These are phyloP conservation scores for Epichloe hybrida DNA, from an alignment of 2,329 filamentous ascomycete species.

Conservation along the genomic window DNA sequence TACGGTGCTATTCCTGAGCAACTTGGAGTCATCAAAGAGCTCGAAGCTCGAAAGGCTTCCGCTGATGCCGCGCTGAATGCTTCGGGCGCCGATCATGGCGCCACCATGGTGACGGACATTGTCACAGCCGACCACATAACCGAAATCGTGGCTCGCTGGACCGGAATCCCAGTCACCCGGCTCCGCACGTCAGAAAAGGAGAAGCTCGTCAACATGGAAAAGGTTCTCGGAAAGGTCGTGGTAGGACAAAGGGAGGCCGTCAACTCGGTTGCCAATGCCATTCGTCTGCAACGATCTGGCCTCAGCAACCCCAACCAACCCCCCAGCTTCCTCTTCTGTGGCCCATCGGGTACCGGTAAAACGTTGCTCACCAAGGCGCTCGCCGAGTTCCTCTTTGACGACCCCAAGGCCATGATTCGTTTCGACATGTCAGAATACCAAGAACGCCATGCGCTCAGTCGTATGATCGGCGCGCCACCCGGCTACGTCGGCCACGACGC, in stretches of 20 bases:
- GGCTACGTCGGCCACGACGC: slow-evolving; percentile 96
- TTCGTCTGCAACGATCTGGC: slow-evolving; percentile 86
- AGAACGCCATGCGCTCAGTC: slow-evolving; percentile 84
- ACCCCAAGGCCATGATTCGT: slow-evolving; percentile 92
- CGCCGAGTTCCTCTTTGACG: slow-evolving; percentile 96
- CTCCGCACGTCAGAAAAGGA: slow-evolving; percentile 95
- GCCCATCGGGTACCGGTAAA: slow-evolving; percentile 96
- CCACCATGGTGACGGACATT: slow-evolving; percentile 76
- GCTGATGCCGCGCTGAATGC: slow-evolving; percentile 59
- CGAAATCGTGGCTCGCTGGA: slow-evolving; percentile 93
- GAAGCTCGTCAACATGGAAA: slow-evolving; percentile 96
- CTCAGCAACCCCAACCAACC: slow-evolving; percentile 93
- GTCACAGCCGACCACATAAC: slow-evolving; percentile 98
- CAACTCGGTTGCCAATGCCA: slow-evolving; percentile 84
- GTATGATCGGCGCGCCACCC: slow-evolving; percentile 98
- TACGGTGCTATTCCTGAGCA: slow-evolving; percentile 97
- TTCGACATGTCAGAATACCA: slow-evolving; percentile 99
- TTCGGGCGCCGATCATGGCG: slow-evolving; percentile 41
- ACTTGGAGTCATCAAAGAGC: slow-evolving; percentile 60
- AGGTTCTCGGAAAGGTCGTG: slow-evolving; percentile 67
- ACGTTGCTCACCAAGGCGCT: slow-evolving; percentile 93
- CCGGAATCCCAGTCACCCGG: slow-evolving; percentile 91
- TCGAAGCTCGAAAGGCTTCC: slow-evolving; percentile 68
- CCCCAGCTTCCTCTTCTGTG: slow-evolving; percentile 96
- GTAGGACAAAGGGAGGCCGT: slow-evolving; percentile 94